Evolutionary conservation across 768 basidiomycete species (phyloP), one percentile per base, ranked within the genome.

Genomic region (Hygrophoropsis aurantiaca): DNA sequence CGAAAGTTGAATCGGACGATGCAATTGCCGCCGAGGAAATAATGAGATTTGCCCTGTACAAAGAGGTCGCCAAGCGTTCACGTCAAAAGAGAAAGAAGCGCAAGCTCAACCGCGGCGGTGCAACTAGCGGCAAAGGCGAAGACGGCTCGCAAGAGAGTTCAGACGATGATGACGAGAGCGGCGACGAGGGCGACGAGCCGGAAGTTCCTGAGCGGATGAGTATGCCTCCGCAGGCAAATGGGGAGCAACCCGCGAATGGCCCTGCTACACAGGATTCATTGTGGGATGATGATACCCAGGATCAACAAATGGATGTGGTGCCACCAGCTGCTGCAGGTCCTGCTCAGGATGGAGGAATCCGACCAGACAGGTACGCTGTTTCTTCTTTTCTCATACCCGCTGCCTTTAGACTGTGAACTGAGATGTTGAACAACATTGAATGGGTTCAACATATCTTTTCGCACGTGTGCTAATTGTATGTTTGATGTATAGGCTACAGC

Each of bases 11-110:
- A 58, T 80, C 86, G 60, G 71, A 74, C 2, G 97, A 99, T 70
- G 94, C 97, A 15, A 78, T 76, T 56, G 85, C 87, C 34, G 97
- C 97, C 2, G 94, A 99, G 65, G 86, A 86, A 59, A 95, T 98
- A 62, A 85, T 99, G 67, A 87, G 94, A 18, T 99, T 93, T 68
- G 97, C 97, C 5, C 80, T 99, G 26, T 99, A 94, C 81, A 95
- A 94, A 62, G 95, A 99, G 66, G 95, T 99, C 15, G 80, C 90
- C 38, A 91, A 88, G 63, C 82, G 90, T 44, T 74, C 77, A 49
- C 62, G 66, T 25, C 71, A 75, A 49, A 79, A 82, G 53, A 68
- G 84, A 52, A 97, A 95, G 77, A 89, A 90, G 71, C 80, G 90
- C 61, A 93, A 89, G 72, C 77, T 92, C 50, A 89, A 90, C 61